Percentiles rank a stretch among this genome's conserved stretches.
Conservation (phyloP, 371 early-diverging fungal species). For the Circinella umbellata region DNA sequence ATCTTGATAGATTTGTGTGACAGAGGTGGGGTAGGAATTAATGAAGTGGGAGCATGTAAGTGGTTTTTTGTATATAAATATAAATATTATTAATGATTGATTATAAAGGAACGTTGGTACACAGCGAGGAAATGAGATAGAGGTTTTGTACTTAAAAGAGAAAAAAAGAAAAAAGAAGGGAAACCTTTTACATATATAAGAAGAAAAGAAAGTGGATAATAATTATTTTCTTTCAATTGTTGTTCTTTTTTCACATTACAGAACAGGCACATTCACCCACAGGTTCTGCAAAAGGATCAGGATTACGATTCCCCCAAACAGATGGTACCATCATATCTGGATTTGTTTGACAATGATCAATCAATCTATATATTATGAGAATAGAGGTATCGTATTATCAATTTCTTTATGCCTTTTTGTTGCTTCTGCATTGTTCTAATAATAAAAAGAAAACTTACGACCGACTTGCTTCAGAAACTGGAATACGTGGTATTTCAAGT, state of each 20-base stretch:
- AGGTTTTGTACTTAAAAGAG: too few species aligned
- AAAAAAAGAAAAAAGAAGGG: too few species aligned
- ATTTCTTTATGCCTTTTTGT: not conserved
- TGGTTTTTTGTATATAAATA: too few species aligned
- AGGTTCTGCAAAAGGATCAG: slow-evolving; percentile 52
- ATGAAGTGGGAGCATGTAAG: too few species aligned
- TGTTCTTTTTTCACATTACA: slow-evolving; percentile 30
- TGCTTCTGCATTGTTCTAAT: not conserved
- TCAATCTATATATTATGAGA: slow-evolving; percentile 27
- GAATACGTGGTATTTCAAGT: slow-evolving; percentile 50
- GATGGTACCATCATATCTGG: slow-evolving; percentile 52
- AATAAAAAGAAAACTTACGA: slow-evolving; percentile 39
- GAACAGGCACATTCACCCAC: slow-evolving; percentile 46
- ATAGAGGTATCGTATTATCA: too few species aligned
- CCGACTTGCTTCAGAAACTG: slow-evolving; percentile 53
- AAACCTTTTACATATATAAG: too few species aligned
- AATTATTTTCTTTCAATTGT: not conserved
- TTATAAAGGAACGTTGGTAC: not conserved
- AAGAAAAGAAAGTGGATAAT: too few species aligned
- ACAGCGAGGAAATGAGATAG: not conserved
- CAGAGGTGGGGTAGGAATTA: too few species aligned
- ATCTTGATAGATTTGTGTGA: too few species aligned
- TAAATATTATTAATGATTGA: not conserved
- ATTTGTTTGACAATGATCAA: slow-evolving; percentile 53
- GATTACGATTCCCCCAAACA: slow-evolving; percentile 46